Conservation (phyloP, 371 early-diverging fungal genomes). For the Mucor racemosus region DNA sequence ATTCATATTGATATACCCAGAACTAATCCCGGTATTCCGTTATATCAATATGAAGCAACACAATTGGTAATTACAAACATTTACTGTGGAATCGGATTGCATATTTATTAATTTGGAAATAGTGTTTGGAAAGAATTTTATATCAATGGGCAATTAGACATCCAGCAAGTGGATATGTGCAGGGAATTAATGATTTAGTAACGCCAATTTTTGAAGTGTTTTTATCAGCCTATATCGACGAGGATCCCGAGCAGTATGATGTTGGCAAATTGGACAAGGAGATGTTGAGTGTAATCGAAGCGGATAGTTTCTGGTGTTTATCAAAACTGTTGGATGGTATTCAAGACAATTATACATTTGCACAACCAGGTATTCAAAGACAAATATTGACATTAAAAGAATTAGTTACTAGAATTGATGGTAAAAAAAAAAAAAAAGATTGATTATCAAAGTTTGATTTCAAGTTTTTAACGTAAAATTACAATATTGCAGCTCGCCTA, state of each 20-base stretch:
- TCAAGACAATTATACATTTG: conserved; percentile 97
- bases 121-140: conserved; percentile 89
- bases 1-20: conserved; percentile 95
- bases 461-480: not conserved
- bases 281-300: conserved; percentile 80
- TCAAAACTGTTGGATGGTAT: conserved; percentile 95
- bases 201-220: conserved; percentile 96
- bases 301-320: conserved; percentile 96
- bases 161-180: conserved; percentile 98
- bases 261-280: conserved; percentile 61
- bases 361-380: conserved; percentile 95
- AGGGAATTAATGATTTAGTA: conserved; percentile 98
- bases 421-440: conserved; percentile 31
- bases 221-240: conserved; percentile 74
- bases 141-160: conserved; percentile 98
- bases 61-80: conserved; percentile 65
- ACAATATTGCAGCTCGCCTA: conserved; percentile 61
- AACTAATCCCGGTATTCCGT: conserved; percentile 81
- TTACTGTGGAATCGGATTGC: not conserved
- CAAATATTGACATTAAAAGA: conserved; percentile 89
- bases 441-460: not conserved
- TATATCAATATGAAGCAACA: conserved; percentile 83
- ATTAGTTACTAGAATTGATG: conserved; percentile 90
- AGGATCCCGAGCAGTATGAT: conserved; percentile 73
- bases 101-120: conserved; percentile 13